A percentile compares a stretch with the other conserved stretches of the same genome.
These are phyloP conservation scores for Citrus medica DNA, from an alignment of 345 rosid species.

Conservation along the genomic window DNA sequence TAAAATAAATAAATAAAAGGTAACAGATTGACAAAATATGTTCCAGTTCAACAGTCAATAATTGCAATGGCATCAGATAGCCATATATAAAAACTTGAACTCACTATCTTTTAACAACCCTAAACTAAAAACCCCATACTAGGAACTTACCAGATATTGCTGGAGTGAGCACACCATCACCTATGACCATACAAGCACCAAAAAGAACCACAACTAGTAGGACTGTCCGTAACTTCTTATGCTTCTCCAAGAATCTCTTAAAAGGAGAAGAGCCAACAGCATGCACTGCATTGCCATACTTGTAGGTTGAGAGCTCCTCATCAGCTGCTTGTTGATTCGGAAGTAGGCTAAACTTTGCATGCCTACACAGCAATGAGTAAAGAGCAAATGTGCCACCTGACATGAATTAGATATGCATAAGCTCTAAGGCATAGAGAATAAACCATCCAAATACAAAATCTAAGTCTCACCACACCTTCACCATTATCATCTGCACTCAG, in stretches of 20 bases:
- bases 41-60: neutral
- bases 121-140: neutral
- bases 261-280: constrained; percentile 43
- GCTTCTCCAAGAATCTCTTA: constrained; percentile 71
- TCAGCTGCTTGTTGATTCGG: constrained; percentile 97
- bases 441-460: neutral
- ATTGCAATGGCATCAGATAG: neutral
- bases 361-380: constrained; percentile 85
- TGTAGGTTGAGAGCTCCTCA: constrained; percentile 88
- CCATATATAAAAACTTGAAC: neutral
- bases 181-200: constrained; percentile 92
- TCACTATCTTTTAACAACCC: neutral
- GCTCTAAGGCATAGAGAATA: neutral
- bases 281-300: constrained; percentile 49
- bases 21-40: too few species aligned
- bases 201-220: constrained; percentile 70
- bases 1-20: too few species aligned
- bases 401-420: constrained; percentile 20
- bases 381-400: constrained; percentile 93
- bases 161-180: constrained; percentile 87
- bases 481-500: constrained; percentile 81
- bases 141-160: constrained; percentile 68
- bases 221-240: constrained; percentile 65
- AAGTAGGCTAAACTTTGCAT: constrained; percentile 82
- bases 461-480: constrained; percentile 52